Conservation (phyloP, 345 rosid genomes). For the Hirschfeldia incana region DNA sequence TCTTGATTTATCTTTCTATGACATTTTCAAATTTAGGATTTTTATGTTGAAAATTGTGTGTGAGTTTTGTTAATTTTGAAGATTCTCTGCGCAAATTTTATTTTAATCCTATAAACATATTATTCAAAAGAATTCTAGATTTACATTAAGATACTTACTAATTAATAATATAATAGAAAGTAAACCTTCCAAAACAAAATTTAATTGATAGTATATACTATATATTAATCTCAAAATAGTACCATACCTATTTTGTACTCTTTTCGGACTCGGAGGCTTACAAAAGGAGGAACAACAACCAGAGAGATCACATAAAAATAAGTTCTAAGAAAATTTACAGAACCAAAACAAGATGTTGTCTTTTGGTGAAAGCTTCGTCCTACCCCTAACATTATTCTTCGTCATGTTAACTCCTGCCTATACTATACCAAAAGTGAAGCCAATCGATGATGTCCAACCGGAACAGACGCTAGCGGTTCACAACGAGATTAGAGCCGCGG, state of each 20-base stretch:
- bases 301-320: slow-evolving; percentile 9
- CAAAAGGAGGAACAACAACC: slow-evolving; percentile 10
- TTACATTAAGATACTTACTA: not conserved
- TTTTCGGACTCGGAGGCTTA: not conserved
- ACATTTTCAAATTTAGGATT: not conserved
- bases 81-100: not conserved
- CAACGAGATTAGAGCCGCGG: slow-evolving; percentile 48
- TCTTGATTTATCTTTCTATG: not conserved
- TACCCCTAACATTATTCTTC: slow-evolving; percentile 2
- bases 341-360: slow-evolving; percentile 2
- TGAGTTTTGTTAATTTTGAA: not conserved
- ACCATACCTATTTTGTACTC: not conserved
- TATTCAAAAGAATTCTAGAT: not conserved
- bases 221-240: not conserved
- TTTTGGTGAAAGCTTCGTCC: not conserved
- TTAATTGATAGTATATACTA: no score
- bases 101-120: not conserved
- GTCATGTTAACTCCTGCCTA: slow-evolving; percentile 5
- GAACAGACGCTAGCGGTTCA: slow-evolving; percentile 44
- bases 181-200: not conserved
- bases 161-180: not conserved
- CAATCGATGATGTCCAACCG: slow-evolving; percentile 40
- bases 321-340: slow-evolving; percentile 5
- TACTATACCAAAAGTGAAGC: slow-evolving; percentile 18
- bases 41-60: not conserved